Base-by-base conservation (phyloP, 805 yeast species). In the Lipomyces chichibuensis region DNA sequence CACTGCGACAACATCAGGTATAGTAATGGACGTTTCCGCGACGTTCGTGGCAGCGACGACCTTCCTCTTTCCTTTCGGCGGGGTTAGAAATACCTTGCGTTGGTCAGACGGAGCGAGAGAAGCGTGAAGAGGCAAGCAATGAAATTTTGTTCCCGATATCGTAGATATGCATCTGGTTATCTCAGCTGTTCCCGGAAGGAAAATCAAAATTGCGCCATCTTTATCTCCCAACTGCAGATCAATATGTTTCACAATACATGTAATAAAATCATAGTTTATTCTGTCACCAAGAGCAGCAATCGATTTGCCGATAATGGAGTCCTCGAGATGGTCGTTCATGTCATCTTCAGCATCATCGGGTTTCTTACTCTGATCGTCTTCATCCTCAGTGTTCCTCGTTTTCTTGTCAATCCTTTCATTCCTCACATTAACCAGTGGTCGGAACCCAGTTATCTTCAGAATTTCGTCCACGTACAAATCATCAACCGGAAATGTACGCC, bases 21-120 rank as follows among this genome's bases (percentile, higher is more conserved):
- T 94, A 0, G 99, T 94, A 71, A 94, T 92, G 17, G 99, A 94
- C 0, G 99, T 94, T 78, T 94, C 99, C 0, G 99, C 99, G 66
- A 94, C 91, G 75, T 94, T 93, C 0, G 99, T 94, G 1, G 97
- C 86, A 0, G 90, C 94, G 13, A 94, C 92, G 51, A 94, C 84
- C 72, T 94, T 94, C 69, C 97, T 82, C 54, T 73, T 71, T 14
- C 87, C 88, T 0, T 66, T 70, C 0, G 87, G 84, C 2, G 91
- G 85, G 1, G 73, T 71, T 53, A 78, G 80, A 76, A 94, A 94
- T 0, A 93, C 96, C 46, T 83, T 81, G 58, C 88, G 87, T 74
- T 94, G 99, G 46, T 93, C 97, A 14, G 83, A 82, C 0, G 97
- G 90, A 2, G 91, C 82, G 62, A 94, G 81, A 0, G 97, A 95